These are phyloP conservation scores for Boletus rubescentipes DNA, from an alignment of 768 basidiomycete species.

Conservation along the genomic window DNA sequence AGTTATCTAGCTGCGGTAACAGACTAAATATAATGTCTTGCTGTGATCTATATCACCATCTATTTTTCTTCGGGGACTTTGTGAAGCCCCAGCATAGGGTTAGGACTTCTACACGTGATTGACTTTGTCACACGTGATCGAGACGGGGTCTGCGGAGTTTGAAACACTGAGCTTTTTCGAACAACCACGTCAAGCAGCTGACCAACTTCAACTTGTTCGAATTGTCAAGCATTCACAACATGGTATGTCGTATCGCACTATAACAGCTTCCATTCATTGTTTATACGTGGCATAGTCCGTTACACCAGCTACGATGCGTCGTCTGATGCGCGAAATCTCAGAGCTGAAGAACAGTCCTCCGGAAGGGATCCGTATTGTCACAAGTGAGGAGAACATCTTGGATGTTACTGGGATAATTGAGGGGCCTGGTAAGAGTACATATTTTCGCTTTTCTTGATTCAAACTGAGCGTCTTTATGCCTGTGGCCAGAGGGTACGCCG, in stretches of 20 bases:
- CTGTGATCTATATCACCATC: constrained; percentile 9
- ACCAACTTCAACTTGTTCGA: constrained; percentile 10
- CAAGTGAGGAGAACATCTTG: constrained; percentile 85
- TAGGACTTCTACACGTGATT: constrained; percentile 22
- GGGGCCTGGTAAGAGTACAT: constrained; percentile 70
- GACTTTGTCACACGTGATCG: constrained; percentile 29
- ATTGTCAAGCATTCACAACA: constrained; percentile 8
- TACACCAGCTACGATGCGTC: constrained; percentile 65
- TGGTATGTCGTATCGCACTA: constrained; percentile 20
- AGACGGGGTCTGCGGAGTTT: constrained; percentile 23
- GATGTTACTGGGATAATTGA: constrained; percentile 86
- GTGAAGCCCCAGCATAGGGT: constrained; percentile 8
- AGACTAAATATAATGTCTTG: constrained; percentile 32
- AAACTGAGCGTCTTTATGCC: constrained; percentile 4
- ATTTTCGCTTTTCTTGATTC: background rate
- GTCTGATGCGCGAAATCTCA: constrained; percentile 82
- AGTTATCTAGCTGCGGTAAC: constrained; percentile 56
- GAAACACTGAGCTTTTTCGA: constrained; percentile 26
- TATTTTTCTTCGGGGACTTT: background rate
- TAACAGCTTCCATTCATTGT: background rate
- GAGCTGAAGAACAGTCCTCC: constrained; percentile 81
- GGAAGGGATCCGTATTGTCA: constrained; percentile 88
- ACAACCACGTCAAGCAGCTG: constrained; percentile 18
- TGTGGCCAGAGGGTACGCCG: constrained; percentile 55
- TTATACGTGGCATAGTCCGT: constrained; percentile 33